Conservation (phyloP, 2,329 filamentous ascomycete species). For the Fusarium sp. region DNA sequence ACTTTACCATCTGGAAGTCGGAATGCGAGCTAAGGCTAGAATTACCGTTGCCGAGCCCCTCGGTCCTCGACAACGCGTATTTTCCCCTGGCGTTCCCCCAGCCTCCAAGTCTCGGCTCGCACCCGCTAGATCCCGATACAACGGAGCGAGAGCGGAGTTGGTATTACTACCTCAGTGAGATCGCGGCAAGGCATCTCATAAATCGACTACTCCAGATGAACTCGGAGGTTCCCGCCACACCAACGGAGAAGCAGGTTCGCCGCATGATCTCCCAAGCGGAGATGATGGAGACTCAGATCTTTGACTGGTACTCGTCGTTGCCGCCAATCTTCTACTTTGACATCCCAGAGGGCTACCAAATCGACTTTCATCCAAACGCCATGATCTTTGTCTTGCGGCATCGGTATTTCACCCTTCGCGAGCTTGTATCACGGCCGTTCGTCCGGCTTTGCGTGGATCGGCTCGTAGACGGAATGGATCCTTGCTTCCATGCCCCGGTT, state of each 20-base stretch:
- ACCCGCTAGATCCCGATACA: background rate
- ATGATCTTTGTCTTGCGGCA: background rate
- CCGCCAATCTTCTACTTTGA: background rate
- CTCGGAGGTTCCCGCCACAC: background rate
- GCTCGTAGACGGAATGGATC: background rate
- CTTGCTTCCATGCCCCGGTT: background rate
- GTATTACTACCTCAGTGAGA: conserved; percentile 19
- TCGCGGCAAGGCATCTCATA: conserved; percentile 17
- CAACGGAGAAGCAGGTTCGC: background rate
- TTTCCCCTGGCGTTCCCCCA: background rate
- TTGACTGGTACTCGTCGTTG: background rate
- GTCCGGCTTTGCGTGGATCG: conserved; percentile 5
- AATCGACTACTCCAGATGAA: background rate
- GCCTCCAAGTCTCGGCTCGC: background rate
- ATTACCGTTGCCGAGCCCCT: background rate
- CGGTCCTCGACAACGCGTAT: background rate
- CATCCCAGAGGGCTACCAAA: background rate
- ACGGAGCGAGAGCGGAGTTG: background rate
- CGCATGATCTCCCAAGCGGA: background rate
- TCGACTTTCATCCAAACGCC: background rate
- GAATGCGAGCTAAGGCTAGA: background rate
- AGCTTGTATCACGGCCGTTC: conserved; percentile 4
- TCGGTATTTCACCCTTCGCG: background rate
- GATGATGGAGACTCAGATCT: background rate
- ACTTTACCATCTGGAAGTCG: background rate